phyloP scores from a whole-genome alignment of 768 basidiomycete species.

The Phanerochaete carnosa region DNA sequence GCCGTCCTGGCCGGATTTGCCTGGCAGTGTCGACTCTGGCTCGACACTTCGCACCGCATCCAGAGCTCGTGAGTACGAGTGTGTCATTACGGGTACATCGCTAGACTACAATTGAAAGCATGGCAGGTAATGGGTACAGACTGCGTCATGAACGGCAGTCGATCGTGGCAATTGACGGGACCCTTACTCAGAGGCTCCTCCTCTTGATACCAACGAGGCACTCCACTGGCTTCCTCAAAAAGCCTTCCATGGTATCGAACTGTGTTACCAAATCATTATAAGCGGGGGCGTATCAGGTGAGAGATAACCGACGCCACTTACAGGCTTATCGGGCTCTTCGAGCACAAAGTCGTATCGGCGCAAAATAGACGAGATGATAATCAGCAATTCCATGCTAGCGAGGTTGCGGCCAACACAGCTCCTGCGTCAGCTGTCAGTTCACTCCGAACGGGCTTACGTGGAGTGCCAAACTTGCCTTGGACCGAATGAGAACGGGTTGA shows the following conservation, averaged over 20 bases:
- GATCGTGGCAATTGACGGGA: neutral
- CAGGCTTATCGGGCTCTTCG: conserved; percentile 52
- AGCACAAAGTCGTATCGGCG: conserved; percentile 74
- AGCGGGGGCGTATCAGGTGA: conserved; percentile 1
- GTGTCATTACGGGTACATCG: neutral
- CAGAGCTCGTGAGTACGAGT: neutral
- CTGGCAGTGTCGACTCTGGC: neutral
- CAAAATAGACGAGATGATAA: conserved; percentile 80
- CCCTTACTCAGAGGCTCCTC: conserved; percentile 36
- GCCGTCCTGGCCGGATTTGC: neutral
- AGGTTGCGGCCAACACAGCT: conserved; percentile 85
- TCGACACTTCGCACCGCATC: too few species aligned
- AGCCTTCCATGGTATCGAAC: conserved; percentile 80
- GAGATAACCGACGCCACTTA: conserved; percentile 28
- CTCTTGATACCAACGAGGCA: conserved; percentile 68
- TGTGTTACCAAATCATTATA: conserved; percentile 25
- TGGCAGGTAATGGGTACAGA: neutral
- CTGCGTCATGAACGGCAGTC: neutral
- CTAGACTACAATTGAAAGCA: neutral
- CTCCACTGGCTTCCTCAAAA: conserved; percentile 76
- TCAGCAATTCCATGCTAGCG: conserved; percentile 72
- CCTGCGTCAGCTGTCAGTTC: conserved; percentile 31
- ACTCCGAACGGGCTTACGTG: neutral
- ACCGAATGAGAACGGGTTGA: conserved; percentile 85
- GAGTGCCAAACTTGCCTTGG: conserved; percentile 47